These are phyloP conservation scores for Penicillium olsonii DNA, from an alignment of 2,329 filamentous ascomycete species.

Conservation along the genomic window DNA sequence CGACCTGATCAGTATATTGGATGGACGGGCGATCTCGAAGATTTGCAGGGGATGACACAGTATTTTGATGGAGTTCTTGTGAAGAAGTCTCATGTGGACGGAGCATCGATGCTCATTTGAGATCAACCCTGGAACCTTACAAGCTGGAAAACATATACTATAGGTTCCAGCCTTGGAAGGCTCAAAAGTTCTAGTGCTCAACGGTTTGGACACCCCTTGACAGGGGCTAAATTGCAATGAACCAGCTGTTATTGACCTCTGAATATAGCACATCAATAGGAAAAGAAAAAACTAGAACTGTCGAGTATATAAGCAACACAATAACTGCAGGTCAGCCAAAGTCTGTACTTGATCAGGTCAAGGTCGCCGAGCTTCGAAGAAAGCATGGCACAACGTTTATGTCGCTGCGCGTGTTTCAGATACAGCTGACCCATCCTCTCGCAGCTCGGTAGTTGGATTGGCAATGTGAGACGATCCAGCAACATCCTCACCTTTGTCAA, in stretches of 20 bases:
- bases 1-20: conserved; percentile 33
- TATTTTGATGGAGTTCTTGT: conserved; percentile 28
- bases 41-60: conserved; percentile 21
- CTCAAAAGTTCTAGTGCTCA: too few species aligned
- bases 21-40: conserved; percentile 29
- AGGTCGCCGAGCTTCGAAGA: not conserved
- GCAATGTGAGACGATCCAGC: conserved; percentile 17
- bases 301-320: too few species aligned
- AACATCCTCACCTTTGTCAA: conserved; percentile 17
- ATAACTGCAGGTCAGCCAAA: too few species aligned
- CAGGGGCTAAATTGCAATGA: too few species aligned
- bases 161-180: too few species aligned
- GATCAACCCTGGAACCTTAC: too few species aligned
- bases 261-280: too few species aligned
- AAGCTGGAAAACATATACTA: too few species aligned
- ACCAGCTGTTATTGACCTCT: too few species aligned
- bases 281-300: too few species aligned
- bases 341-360: too few species aligned
- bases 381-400: not conserved
- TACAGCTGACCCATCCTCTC: conserved; percentile 12
- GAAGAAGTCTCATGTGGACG: not conserved
- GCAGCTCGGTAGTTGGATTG: conserved; percentile 13
- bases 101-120: not conserved
- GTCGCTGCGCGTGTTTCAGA: conserved; percentile 3
- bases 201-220: too few species aligned